These are phyloP conservation scores for Saccharomyces hybrid DNA, from an alignment of 1,139 yeast species.

Conservation along the genomic window DNA sequence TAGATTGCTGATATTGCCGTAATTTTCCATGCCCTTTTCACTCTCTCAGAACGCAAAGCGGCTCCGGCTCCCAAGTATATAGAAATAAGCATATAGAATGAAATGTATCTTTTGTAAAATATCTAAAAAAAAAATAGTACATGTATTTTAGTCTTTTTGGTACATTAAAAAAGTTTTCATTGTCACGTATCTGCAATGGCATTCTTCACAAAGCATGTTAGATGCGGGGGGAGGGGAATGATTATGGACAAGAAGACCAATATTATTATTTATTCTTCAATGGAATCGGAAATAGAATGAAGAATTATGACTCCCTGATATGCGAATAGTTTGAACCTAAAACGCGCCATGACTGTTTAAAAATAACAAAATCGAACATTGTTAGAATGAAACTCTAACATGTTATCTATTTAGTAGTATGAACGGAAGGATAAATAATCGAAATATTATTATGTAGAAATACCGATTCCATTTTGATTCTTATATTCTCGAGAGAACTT, in stretches of 20 bases:
- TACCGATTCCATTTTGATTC: too few relatives aligned
- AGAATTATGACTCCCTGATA: slow-evolving; percentile 5
- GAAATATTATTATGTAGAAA: too few relatives aligned
- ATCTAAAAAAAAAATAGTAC: background rate
- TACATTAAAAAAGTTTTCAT: background rate
- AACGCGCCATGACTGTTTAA: too few relatives aligned
- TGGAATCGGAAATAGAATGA: slow-evolving; percentile 3
- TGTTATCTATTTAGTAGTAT: too few relatives aligned
- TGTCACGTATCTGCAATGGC: background rate
- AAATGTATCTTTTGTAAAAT: background rate
- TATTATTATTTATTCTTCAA: slow-evolving; percentile 2
- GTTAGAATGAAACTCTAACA: too few relatives aligned
- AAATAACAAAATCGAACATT: too few relatives aligned
- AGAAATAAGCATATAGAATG: background rate
- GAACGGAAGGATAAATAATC: too few relatives aligned
- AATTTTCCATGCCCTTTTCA: background rate
- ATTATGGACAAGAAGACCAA: background rate
- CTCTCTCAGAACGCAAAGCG: background rate
- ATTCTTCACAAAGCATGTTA: slow-evolving; percentile 1
- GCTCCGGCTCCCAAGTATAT: background rate
- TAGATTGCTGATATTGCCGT: slow-evolving; percentile 5
- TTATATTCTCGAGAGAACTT: too few relatives aligned
- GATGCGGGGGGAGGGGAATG: background rate
- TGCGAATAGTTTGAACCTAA: background rate
- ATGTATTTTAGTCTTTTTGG: background rate